Evolutionary conservation across 176 grass and related monocot genomes (phyloP).

Genomic region (Olyra latifolia): DNA sequence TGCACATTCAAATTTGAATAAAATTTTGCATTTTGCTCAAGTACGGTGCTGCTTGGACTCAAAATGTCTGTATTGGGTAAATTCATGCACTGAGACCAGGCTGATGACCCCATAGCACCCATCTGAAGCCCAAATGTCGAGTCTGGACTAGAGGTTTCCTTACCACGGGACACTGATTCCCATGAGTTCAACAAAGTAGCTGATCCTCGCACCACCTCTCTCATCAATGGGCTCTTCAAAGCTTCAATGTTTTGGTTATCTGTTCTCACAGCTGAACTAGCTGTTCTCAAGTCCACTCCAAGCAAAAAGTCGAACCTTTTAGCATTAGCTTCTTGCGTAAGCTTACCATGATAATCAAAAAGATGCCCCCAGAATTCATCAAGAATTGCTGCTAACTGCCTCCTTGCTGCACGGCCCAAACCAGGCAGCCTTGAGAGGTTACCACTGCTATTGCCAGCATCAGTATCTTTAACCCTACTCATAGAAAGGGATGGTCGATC

Average conservation of each 20-base stretch:
- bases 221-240: constrained; percentile 34
- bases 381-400: constrained; percentile 57
- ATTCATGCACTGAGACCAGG: constrained; percentile 48
- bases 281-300: constrained; percentile 45
- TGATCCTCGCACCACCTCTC: constrained; percentile 13
- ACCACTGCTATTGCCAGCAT: constrained; percentile 32
- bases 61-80: background rate
- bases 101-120: constrained; percentile 39
- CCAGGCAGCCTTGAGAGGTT: constrained; percentile 49
- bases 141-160: constrained; percentile 25
- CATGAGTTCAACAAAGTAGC: background rate
- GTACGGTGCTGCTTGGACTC: constrained; percentile 24
- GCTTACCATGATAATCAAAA: constrained; percentile 76
- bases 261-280: constrained; percentile 36
- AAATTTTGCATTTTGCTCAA: constrained; percentile 38
- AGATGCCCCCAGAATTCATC: constrained; percentile 77
- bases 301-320: constrained; percentile 43
- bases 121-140: constrained; percentile 38
- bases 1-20: constrained; percentile 40
- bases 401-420: constrained; percentile 70
- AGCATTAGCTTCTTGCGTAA: constrained; percentile 37
- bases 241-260: constrained; percentile 37
- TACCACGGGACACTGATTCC: constrained; percentile 18
- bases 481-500: constrained; percentile 29
- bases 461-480: constrained; percentile 35